Percentiles rank a stretch among this genome's conserved stretches.
Evolutionary conservation across 2,329 filamentous ascomycete species (phyloP).

Genomic region (Coccinonectria pachysandricola): DNA sequence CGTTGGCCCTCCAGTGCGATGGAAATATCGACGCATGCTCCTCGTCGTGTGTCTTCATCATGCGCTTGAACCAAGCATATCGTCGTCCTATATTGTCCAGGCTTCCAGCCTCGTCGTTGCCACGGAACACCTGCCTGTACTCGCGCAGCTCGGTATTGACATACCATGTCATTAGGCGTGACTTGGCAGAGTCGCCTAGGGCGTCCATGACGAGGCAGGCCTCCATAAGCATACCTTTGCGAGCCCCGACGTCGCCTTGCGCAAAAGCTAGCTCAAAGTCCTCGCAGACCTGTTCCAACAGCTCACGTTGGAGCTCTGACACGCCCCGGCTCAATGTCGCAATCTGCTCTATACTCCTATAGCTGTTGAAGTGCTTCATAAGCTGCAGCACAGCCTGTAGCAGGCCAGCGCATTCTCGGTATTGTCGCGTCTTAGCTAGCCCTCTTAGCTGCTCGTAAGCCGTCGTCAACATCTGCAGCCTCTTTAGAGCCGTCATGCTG

Average conservation of each 20-base stretch:
- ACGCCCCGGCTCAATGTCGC: slow-evolving; percentile 87
- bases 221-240: slow-evolving; percentile 65
- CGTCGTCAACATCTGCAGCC: slow-evolving; percentile 95
- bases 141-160: slow-evolving; percentile 94
- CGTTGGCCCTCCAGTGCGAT: slow-evolving; percentile 76
- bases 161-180: slow-evolving; percentile 86
- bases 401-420: slow-evolving; percentile 86
- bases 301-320: slow-evolving; percentile 80
- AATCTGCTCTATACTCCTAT: slow-evolving; percentile 95
- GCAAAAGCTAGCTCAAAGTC: slow-evolving; percentile 95
- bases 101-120: slow-evolving; percentile 91
- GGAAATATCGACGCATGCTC: slow-evolving; percentile 88
- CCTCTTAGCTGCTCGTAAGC: slow-evolving; percentile 93
- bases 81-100: slow-evolving; percentile 91
- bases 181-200: slow-evolving; percentile 74
- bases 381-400: slow-evolving; percentile 93
- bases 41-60: slow-evolving; percentile 90
- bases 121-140: slow-evolving; percentile 89
- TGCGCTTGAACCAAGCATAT: slow-evolving; percentile 94
- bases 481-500: slow-evolving; percentile 95
- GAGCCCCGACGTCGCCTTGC: slow-evolving; percentile 67
- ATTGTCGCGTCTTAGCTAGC: slow-evolving; percentile 77
- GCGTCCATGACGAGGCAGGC: slow-evolving; percentile 93
- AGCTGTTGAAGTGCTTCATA: slow-evolving; percentile 98
- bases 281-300: slow-evolving; percentile 96